Percentiles rank a stretch among this genome's conserved stretches.
Conservation (phyloP, 1,284 basidiomycete species). For the Sparassis latifolia region DNA sequence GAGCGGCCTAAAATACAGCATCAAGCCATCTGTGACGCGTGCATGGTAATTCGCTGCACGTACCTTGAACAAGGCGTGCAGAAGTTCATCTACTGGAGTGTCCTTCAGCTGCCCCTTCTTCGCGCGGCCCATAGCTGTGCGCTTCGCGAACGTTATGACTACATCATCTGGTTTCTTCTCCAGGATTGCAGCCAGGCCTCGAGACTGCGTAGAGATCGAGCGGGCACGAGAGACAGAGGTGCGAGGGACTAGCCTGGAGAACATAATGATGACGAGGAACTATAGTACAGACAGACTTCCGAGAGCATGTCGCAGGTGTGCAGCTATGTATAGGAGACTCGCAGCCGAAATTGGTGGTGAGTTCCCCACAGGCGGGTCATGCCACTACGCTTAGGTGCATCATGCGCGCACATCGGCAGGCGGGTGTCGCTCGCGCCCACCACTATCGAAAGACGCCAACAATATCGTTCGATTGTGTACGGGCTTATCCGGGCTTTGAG, state of each 20-base stretch:
- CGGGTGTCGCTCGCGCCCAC: no score
- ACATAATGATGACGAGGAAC: conserved; percentile 10
- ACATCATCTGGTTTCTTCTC: conserved; percentile 74
- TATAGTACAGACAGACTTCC: no score
- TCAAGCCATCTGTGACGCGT: no score
- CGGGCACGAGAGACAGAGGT: conserved; percentile 20
- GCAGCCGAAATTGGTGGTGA: conserved; percentile 5
- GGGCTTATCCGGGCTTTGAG: no score
- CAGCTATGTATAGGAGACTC: conserved; percentile 1
- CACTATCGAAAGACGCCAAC: no score
- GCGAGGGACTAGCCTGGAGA: conserved; percentile 12
- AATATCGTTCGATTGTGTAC: no score
- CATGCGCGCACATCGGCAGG: no score
- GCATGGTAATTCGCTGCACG: conserved; percentile 1
- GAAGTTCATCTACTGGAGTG: conserved; percentile 64
- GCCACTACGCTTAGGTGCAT: no score
- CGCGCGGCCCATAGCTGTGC: conserved; percentile 71
- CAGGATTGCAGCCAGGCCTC: conserved; percentile 38
- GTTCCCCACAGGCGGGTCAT: conserved; percentile 3
- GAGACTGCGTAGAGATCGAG: conserved; percentile 39
- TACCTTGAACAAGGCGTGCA: conserved; percentile 65
- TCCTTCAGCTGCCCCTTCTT: conserved; percentile 82
- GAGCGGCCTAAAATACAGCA: conserved; percentile 31
- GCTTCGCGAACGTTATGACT: conserved; percentile 80
- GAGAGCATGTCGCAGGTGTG: no score